These are phyloP conservation scores for Trichosporon ovoides DNA, from an alignment of 1,284 basidiomycete species.

Conservation along the genomic window DNA sequence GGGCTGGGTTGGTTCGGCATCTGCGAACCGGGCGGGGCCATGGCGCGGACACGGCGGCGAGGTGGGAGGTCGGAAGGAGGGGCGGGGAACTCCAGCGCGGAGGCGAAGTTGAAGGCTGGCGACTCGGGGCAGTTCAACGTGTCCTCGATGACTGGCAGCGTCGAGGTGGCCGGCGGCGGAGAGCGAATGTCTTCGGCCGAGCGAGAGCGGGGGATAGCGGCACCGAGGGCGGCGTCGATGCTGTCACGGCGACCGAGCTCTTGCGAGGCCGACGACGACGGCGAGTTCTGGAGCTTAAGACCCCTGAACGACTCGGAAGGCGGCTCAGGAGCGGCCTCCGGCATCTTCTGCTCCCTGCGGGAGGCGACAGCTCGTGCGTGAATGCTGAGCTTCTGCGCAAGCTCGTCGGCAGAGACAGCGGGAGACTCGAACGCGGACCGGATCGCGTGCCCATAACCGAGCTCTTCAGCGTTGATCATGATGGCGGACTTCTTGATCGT, in stretches of 20 bases:
- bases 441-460: slow-evolving; percentile 28
- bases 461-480: slow-evolving; percentile 32
- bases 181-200: slow-evolving; percentile 8
- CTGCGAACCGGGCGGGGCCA: not conserved
- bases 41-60: not conserved
- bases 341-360: not conserved
- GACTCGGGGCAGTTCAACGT: not conserved
- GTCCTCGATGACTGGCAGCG: not conserved
- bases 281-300: not conserved
- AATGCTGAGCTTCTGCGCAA: slow-evolving; percentile 24
- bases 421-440: slow-evolving; percentile 22
- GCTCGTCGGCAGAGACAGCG: slow-evolving; percentile 24
- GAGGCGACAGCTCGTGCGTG: slow-evolving; percentile 13
- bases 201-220: slow-evolving; percentile 10
- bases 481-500: slow-evolving; percentile 34
- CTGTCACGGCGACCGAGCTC: slow-evolving; percentile 1
- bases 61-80: slow-evolving; percentile 17
- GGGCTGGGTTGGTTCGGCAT: too few relatives aligned
- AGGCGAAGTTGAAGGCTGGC: not conserved
- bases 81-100: slow-evolving; percentile 15
- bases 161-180: not conserved
- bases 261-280: slow-evolving; percentile 6
- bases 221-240: slow-evolving; percentile 7
- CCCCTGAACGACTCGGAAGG: not conserved
- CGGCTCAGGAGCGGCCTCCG: not conserved